Percentiles rank a stretch among this genome's conserved stretches.
phyloP scores from a whole-genome alignment of 2,329 filamentous ascomycete genomes.

The Microsporum canis region DNA sequence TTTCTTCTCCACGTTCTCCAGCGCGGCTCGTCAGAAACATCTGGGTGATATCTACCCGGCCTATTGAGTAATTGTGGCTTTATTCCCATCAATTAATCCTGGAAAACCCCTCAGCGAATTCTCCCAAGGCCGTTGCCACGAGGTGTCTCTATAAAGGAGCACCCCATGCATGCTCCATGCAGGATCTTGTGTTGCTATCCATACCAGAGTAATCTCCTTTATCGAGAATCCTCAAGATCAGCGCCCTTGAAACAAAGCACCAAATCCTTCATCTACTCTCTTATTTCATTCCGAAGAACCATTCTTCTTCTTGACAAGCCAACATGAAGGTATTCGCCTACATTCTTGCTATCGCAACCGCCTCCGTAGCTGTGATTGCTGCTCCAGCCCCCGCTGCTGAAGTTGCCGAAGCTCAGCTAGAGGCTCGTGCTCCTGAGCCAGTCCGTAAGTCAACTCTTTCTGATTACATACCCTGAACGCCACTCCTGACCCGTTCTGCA shows the following conservation, averaged over 20 bases:
- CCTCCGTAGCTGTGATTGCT: slow-evolving; percentile 24
- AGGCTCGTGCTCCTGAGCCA: not conserved
- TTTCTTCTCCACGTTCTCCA: not conserved
- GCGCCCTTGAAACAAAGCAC: not conserved
- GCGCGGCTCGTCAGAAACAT: not conserved
- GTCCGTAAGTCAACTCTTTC: not conserved
- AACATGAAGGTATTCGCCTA: slow-evolving; percentile 41
- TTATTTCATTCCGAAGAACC: slow-evolving; percentile 8
- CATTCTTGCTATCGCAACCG: slow-evolving; percentile 33
- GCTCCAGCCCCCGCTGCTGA: slow-evolving; percentile 13
- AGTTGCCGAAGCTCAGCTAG: slow-evolving; percentile 2
- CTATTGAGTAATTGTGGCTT: slow-evolving; percentile 3
- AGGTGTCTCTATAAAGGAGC: not conserved
- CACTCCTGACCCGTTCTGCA: slow-evolving; percentile 16
- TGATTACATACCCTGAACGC: slow-evolving; percentile 22
- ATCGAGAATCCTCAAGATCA: slow-evolving; percentile 4
- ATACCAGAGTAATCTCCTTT: not conserved
- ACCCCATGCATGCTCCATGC: not conserved
- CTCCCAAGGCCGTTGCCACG: not conserved
- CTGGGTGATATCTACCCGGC: slow-evolving; percentile 6
- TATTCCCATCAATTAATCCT: not conserved
- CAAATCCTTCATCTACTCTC: slow-evolving; percentile 6
- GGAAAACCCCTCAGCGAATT: not conserved
- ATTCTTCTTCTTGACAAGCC: slow-evolving; percentile 4
- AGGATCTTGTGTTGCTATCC: not conserved